These are phyloP conservation scores for Aspergillus sojae DNA, from an alignment of 2,329 filamentous ascomycete species.

Conservation along the genomic window DNA sequence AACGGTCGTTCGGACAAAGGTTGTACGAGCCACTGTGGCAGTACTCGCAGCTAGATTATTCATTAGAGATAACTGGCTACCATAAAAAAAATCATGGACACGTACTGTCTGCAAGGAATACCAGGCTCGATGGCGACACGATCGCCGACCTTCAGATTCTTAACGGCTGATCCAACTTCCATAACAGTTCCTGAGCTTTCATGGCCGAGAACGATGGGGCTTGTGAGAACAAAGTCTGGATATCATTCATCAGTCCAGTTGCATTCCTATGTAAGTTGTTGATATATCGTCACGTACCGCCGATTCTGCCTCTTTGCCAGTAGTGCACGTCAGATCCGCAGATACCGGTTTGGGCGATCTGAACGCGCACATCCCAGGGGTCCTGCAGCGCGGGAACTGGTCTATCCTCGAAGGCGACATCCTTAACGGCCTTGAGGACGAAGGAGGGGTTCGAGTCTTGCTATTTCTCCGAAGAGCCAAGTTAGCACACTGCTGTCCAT, in stretches of 20 bases:
- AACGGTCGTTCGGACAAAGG: slow-evolving; percentile 27
- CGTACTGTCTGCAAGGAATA: slow-evolving; percentile 40
- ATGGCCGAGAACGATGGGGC: slow-evolving; percentile 42
- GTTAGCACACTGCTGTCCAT: background rate
- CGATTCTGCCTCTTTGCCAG: slow-evolving; percentile 48
- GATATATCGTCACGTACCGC: slow-evolving; percentile 21
- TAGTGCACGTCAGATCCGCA: slow-evolving; percentile 53
- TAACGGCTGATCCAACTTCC: slow-evolving; percentile 25
- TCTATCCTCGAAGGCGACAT: slow-evolving; percentile 50
- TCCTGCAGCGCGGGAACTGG: slow-evolving; percentile 41
- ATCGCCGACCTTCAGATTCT: slow-evolving; percentile 26
- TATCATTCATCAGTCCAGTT: background rate
- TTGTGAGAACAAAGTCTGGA: slow-evolving; percentile 46
- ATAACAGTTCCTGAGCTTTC: slow-evolving; percentile 28
- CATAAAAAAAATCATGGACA: background rate
- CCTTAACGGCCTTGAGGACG: slow-evolving; percentile 50
- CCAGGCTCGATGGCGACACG: slow-evolving; percentile 30
- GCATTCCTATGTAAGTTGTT: rapidly evolving
- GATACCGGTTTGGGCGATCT: slow-evolving; percentile 51
- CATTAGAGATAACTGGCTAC: background rate
- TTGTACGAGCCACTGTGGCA: slow-evolving; percentile 28
- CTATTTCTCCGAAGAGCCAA: background rate
- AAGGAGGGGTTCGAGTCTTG: slow-evolving; percentile 41
- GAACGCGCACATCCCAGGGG: slow-evolving; percentile 47
- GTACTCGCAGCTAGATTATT: slow-evolving; percentile 20